A percentile compares a stretch with the other conserved stretches of the same genome.
Conservation (phyloP, 192 early-diverging fungal genomes). For the Podila horticola region DNA sequence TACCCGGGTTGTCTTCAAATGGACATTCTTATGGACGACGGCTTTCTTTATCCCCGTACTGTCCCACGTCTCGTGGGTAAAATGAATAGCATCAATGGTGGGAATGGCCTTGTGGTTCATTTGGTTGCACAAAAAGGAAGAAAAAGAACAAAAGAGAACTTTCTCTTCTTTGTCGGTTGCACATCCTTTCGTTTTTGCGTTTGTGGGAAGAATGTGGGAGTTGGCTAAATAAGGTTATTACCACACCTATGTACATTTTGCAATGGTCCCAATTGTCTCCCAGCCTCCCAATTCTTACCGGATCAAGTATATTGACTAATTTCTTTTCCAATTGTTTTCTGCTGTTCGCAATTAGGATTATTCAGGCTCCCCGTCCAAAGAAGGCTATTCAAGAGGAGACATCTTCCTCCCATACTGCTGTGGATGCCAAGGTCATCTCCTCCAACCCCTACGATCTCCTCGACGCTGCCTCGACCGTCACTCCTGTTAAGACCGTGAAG, state of each 20-base stretch:
- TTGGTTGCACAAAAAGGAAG: constrained; percentile 1
- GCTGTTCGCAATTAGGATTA: constrained; percentile 5
- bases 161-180: not conserved
- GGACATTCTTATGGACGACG: not conserved
- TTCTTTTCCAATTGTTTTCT: too few relatives aligned
- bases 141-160: not conserved
- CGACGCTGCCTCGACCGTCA: constrained; percentile 10
- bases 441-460: constrained; percentile 47
- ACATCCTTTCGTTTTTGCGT: not conserved
- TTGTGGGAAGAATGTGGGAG: constrained; percentile 3
- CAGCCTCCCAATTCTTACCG: not conserved
- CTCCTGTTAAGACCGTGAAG: constrained; percentile 16
- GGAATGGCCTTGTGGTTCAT: not conserved
- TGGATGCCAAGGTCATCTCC: constrained; percentile 41
- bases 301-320: too few relatives aligned
- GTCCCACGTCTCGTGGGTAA: not conserved
- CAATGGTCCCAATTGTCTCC: not conserved
- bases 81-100: not conserved
- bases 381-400: constrained; percentile 25
- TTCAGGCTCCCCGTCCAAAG: constrained; percentile 37
- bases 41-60: not conserved
- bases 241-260: too few relatives aligned
- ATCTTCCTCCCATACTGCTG: constrained; percentile 1
- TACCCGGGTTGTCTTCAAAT: too few relatives aligned
- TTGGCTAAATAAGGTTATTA: not conserved